A percentile compares a stretch with the other conserved stretches of the same genome.
These are phyloP conservation scores for Colletotrichum simmondsii DNA, from an alignment of 2,329 filamentous ascomycete species.

Conservation along the genomic window DNA sequence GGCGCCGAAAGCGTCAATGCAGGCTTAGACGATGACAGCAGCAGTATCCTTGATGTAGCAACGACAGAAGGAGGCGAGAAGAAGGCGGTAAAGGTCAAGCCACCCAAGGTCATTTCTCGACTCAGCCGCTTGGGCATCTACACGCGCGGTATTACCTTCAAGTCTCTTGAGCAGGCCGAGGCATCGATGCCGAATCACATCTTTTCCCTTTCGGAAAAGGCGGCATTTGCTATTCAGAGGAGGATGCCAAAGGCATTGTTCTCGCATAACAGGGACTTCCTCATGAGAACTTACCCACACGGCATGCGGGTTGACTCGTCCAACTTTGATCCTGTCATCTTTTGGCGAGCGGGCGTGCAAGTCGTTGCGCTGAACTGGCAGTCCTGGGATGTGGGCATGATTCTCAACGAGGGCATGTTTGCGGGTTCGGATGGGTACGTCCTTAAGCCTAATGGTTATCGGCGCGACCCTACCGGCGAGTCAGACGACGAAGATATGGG, in stretches of 20 bases:
- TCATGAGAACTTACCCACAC: constrained; percentile 93
- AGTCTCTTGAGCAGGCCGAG: constrained; percentile 78
- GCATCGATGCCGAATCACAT: constrained; percentile 74
- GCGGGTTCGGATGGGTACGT: constrained; percentile 83
- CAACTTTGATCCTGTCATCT: constrained; percentile 85
- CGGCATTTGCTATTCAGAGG: constrained; percentile 70
- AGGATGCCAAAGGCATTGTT: constrained; percentile 69
- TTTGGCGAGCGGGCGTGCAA: constrained; percentile 90
- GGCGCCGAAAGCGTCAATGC: constrained; percentile 45
- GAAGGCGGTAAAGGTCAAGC: constrained; percentile 50
- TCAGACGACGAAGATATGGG: constrained; percentile 47
- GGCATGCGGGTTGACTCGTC: constrained; percentile 84
- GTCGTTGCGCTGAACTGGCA: constrained; percentile 96
- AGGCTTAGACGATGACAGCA: constrained; percentile 47
- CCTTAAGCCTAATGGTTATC: constrained; percentile 78
- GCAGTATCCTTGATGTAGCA: not conserved
- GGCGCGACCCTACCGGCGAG: not conserved
- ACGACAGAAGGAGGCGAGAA: constrained; percentile 53
- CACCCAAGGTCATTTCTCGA: constrained; percentile 74
- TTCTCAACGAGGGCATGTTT: constrained; percentile 96
- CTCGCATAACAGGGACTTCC: constrained; percentile 80
- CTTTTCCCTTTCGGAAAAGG: constrained; percentile 73
- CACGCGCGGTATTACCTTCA: constrained; percentile 85
- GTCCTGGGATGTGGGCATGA: constrained; percentile 89
- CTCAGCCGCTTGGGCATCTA: constrained; percentile 85